Evolutionary conservation across 139 green algal species (phyloP), one percentile per base, ranked within the genome.

Genomic region (Coelastrella sp.): DNA sequence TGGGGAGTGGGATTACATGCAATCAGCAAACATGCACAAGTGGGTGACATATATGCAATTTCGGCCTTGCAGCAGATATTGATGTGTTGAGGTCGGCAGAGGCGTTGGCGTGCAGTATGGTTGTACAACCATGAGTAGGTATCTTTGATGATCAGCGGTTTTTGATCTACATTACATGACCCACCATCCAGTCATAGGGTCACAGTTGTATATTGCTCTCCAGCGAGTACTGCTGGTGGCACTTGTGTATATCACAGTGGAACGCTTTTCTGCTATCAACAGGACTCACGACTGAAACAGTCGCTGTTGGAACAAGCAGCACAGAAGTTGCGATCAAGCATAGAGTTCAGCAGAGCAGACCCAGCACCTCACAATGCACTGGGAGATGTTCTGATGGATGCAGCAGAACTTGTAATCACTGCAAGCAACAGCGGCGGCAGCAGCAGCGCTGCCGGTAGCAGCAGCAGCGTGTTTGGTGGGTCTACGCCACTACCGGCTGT

Each of bases 1-100:
- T 98, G 95, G 95, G 92, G 92, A 4, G 79, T 89, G 6, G 95
- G 89, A 13, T 83, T 96, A 19, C 68, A 89, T 21, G 89, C 88
- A 17, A 68, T 86, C 80, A 80, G 64, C 34, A 86, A 79, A 63
- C 48, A 78, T 40, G 80, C 80, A 37, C 67, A 79, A 34, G 79
- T 85, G 71, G 9, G 53, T n/a, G n/a, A n/a, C n/a, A n/a, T n/a
- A n/a, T n/a, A n/a, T n/a, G n/a, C n/a, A n/a, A n/a, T n/a, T n/a
- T n/a, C n/a, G n/a, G n/a, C n/a, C n/a, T n/a, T n/a, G n/a, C n/a
- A n/a, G n/a, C n/a, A n/a, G n/a, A n/a, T n/a, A 9, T 64, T 64
- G 17, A n/a, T 64, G 53, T 43, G n/a, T n/a, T n/a, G n/a, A n/a
- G n/a, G n/a, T n/a, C n/a, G n/a, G n/a, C n/a, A n/a, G n/a, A n/a